Conservation (phyloP, 768 basidiomycete genomes). For the Mycena polygramma region DNA sequence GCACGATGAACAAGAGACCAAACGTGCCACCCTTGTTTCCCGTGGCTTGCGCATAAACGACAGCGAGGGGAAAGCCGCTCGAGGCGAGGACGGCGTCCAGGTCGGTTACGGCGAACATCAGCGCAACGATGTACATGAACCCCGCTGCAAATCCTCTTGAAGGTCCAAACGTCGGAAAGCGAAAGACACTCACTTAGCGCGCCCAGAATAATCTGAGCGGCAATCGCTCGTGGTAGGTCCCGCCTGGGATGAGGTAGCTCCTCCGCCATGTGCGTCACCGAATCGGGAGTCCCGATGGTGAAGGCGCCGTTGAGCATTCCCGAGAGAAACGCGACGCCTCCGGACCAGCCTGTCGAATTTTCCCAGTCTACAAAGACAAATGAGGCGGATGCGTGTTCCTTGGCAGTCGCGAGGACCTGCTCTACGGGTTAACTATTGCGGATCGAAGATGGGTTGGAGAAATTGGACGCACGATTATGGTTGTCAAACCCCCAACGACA, state of each 20-base stretch:
- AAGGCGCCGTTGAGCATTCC: constrained; percentile 38
- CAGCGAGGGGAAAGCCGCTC: constrained; percentile 33
- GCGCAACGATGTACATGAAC: constrained; percentile 28
- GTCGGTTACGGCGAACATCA: constrained; percentile 36
- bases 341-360: constrained; percentile 35
- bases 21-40: constrained; percentile 34
- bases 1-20: constrained; percentile 28
- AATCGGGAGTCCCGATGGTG: constrained; percentile 36
- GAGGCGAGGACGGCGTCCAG: constrained; percentile 35
- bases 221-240: constrained; percentile 34
- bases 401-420: constrained; percentile 32
- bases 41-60: constrained; percentile 33
- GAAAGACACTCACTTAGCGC: constrained; percentile 21
- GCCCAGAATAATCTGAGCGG: constrained; percentile 32
- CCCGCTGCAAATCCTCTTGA: constrained; percentile 15
- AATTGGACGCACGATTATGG: constrained; percentile 23
- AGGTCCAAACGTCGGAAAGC: neutral
- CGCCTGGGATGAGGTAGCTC: constrained; percentile 35
- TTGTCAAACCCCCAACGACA: constrained; percentile 32
- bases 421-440: neutral
- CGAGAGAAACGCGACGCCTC: constrained; percentile 34
- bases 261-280: constrained; percentile 36
- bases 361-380: constrained; percentile 35
- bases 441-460: neutral
- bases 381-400: constrained; percentile 33